Conservation (phyloP, 2,329 filamentous ascomycete species). For the Phaeoacremonium minimum region DNA sequence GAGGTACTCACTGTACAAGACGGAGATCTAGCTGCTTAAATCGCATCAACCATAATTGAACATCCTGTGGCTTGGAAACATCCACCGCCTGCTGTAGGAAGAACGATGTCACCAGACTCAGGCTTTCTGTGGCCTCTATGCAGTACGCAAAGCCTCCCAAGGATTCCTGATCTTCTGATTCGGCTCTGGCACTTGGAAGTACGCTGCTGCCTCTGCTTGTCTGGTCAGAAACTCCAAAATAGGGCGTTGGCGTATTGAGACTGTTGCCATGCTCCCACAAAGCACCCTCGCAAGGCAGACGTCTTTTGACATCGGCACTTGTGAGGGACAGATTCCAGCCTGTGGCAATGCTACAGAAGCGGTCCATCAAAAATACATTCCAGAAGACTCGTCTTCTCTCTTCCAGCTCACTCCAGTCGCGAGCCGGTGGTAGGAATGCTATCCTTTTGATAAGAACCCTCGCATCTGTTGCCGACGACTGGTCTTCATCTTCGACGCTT, state of each 20-base stretch:
- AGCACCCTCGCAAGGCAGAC: slow-evolving; percentile 32
- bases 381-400: slow-evolving; percentile 34
- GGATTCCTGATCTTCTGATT: slow-evolving; percentile 2
- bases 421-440: slow-evolving; percentile 23
- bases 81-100: slow-evolving; percentile 36
- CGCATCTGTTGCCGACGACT: slow-evolving; percentile 7
- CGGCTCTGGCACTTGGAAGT: slow-evolving; percentile 6
- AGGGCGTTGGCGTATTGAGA: slow-evolving; percentile 29
- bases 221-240: slow-evolving; percentile 32
- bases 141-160: slow-evolving; percentile 34
- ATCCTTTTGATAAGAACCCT: slow-evolving; percentile 27
- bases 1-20: slow-evolving; percentile 29
- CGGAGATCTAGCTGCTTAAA: slow-evolving; percentile 39
- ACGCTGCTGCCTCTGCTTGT: slow-evolving; percentile 12
- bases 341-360: slow-evolving; percentile 33
- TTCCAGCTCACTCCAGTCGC: slow-evolving; percentile 30
- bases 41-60: slow-evolving; percentile 35
- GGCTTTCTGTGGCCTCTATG: slow-evolving; percentile 39
- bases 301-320: slow-evolving; percentile 26
- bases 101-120: slow-evolving; percentile 34
- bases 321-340: slow-evolving; percentile 32
- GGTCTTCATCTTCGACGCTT: slow-evolving; percentile 26
- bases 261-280: slow-evolving; percentile 30
- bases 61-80: slow-evolving; percentile 25
- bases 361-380: slow-evolving; percentile 33